phyloP scores from a whole-genome alignment of 2,329 filamentous ascomycete genomes.

The Pseudopyrenochaeta lycopersici region DNA sequence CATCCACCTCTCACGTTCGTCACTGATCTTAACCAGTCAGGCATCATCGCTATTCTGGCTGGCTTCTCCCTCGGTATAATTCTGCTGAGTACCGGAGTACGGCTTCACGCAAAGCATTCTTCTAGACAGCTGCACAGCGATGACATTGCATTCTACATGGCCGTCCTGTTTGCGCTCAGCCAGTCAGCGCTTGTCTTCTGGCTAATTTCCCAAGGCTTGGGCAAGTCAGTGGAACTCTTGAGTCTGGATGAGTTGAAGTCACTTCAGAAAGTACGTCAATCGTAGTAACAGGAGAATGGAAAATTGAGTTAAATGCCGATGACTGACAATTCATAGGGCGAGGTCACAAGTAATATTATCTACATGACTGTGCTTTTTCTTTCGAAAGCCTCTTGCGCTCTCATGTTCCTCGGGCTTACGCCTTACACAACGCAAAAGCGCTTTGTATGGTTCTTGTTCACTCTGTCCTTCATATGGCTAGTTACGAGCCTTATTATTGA shows the following conservation, averaged over 20 bases:
- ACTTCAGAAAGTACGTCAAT: constrained; percentile 2
- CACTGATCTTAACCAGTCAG: constrained; percentile 10
- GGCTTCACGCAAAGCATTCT: constrained; percentile 9
- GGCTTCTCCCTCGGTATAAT: constrained; percentile 18
- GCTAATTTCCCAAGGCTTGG: constrained; percentile 6
- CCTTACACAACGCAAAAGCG: constrained; percentile 11
- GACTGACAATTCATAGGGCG: constrained; percentile 5
- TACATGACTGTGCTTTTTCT: constrained; percentile 18
- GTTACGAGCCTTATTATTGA: constrained; percentile 14
- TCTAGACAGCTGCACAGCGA: constrained; percentile 2
- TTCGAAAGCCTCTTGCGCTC: constrained; percentile 17
- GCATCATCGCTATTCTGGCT: constrained; percentile 20
- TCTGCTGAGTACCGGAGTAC: constrained; percentile 10
- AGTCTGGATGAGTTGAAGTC: background rate
- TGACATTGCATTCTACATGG: constrained; percentile 14
- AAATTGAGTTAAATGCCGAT: too few species aligned
- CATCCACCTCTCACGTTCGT: constrained; percentile 3
- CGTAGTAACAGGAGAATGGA: background rate
- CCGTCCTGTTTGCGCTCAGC: constrained; percentile 8
- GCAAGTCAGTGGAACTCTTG: background rate
- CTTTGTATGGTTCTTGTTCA: constrained; percentile 4
- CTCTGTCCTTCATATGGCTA: constrained; percentile 10
- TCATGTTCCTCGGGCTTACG: constrained; percentile 20
- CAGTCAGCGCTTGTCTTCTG: constrained; percentile 12
- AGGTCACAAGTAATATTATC: constrained; percentile 7